Evolutionary conservation across 345 rosid genomes (phyloP), one percentile per base, ranked within the genome.

Genomic region (Kernera saxatilis): DNA sequence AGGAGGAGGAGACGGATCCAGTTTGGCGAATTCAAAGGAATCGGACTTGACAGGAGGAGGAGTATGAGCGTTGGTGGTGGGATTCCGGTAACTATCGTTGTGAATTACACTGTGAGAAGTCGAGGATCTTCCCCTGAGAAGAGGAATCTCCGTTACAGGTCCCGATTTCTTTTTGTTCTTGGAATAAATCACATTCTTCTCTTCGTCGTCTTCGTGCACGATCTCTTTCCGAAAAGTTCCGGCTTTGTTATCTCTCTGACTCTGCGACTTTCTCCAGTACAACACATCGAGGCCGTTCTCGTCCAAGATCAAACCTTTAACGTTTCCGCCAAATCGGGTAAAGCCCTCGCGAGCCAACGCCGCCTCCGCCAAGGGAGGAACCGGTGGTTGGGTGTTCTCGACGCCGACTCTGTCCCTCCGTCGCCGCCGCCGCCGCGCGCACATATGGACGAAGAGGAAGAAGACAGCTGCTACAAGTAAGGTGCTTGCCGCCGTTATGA

Each of bases 71-170:
- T 6, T 26, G 26, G 33, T 61, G 39, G 69, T 27, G 18, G 53
- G 6, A 64, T 64, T 62, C 1, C 4, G 5, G 70, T 41, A 32
- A 36, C 6, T 46, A 7, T 59, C 37, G 53, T 53, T 73, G 15
- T 69, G 80, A 58, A 72, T 43, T 30, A 58, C 76, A 56, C 63
- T 64, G 2, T 86, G 82, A 15, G 93, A 83, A 66, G 77, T 71
- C 0, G 95, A 81, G 5, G 93, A 88, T 63, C 77, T 80, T 52
- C 90, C 95, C 27, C 86, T 74, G 26, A 88, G 91, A 67, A 87
- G 80, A 79, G 90, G 91, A 60, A 79, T 69, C 71, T 84, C 89
- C n/a, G 82, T 84, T 5, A 79, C 54, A 0, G 72, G 83, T 51
- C 36, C 78, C 4, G 66, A 36, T 21, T 64, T 81, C 45, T 73